Evolutionary conservation across 768 basidiomycete species (phyloP).

Genomic region (Sarcomyxa edulis): DNA sequence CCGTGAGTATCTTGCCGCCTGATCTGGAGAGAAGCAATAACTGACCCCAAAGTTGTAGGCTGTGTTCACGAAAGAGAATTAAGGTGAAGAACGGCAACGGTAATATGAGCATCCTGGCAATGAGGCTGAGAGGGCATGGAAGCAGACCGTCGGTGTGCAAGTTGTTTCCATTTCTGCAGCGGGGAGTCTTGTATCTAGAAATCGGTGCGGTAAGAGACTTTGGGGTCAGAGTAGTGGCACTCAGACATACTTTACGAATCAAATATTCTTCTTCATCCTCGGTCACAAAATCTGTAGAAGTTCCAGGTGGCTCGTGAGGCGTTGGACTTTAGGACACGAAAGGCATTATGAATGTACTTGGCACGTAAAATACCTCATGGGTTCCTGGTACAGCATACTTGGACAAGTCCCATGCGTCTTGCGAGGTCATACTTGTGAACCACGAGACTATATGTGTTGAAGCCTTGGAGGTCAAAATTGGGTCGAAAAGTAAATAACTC

Average conservation of each 20-base stretch:
- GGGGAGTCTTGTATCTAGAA: slow-evolving; percentile 71
- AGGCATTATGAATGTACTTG: slow-evolving; percentile 28
- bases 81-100: background rate
- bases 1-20: too few species aligned
- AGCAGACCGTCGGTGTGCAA: slow-evolving; percentile 64
- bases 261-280: slow-evolving; percentile 73
- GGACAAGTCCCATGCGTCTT: slow-evolving; percentile 13
- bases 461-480: too few species aligned
- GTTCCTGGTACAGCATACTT: slow-evolving; percentile 28
- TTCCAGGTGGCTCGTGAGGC: background rate
- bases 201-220: slow-evolving; percentile 9
- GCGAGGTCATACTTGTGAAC: background rate
- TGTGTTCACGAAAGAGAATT: slow-evolving; percentile 25
- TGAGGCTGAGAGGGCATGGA: too few species aligned
- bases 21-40: slow-evolving; percentile 2
- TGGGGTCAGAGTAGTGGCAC: background rate
- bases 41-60: slow-evolving; percentile 72
- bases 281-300: slow-evolving; percentile 21
- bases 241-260: slow-evolving; percentile 57
- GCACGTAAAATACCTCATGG: slow-evolving; percentile 59
- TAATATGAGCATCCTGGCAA: background rate
- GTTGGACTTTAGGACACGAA: background rate
- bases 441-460: too few species aligned
- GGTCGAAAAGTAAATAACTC: too few species aligned
- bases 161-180: slow-evolving; percentile 76